Conservation (phyloP, 495 filamentous ascomycete species). For the Physcia stellaris region DNA sequence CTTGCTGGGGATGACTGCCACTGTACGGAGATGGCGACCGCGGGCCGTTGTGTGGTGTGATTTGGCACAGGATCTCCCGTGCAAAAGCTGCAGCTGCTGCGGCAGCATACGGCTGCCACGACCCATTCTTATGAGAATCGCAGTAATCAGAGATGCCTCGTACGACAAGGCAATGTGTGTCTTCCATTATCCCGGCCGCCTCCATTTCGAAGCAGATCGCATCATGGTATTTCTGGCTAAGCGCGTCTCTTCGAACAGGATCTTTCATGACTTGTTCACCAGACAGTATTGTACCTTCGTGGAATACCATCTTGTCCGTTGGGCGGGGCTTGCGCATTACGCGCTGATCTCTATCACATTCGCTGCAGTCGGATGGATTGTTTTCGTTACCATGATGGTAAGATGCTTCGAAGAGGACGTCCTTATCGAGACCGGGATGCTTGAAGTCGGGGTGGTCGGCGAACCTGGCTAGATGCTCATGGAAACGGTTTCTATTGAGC, state of each 20-base stretch:
- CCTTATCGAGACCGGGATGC: constrained; percentile 18
- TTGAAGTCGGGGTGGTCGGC: constrained; percentile 21
- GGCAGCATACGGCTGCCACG: constrained; percentile 29
- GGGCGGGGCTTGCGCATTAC: constrained; percentile 7
- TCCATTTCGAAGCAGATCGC: constrained; percentile 29
- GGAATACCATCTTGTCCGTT: constrained; percentile 12
- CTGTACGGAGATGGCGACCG: too few relatives aligned
- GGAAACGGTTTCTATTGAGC: constrained; percentile 13
- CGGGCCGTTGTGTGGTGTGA: too few relatives aligned
- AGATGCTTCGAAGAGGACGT: constrained; percentile 18
- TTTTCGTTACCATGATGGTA: constrained; percentile 20
- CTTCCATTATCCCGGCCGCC: constrained; percentile 29
- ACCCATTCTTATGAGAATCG: constrained; percentile 27
- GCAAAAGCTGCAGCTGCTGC: constrained; percentile 24
- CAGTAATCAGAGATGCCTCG: constrained; percentile 31
- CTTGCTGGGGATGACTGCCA: too few relatives aligned
- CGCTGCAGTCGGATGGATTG: constrained; percentile 8
- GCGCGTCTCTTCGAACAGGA: constrained; percentile 17
- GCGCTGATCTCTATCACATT: constrained; percentile 12
- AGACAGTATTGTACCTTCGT: constrained; percentile 24
- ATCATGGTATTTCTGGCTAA: constrained; percentile 12
- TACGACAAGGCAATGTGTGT: constrained; percentile 26
- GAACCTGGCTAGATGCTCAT: constrained; percentile 24
- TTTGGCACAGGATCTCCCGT: constrained; percentile 16
- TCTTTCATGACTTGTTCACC: constrained; percentile 24